Evolutionary conservation across 148 eudicot genomes (phyloP), one percentile per base, ranked within the genome.

Genomic region (Amaranthus cruentus): DNA sequence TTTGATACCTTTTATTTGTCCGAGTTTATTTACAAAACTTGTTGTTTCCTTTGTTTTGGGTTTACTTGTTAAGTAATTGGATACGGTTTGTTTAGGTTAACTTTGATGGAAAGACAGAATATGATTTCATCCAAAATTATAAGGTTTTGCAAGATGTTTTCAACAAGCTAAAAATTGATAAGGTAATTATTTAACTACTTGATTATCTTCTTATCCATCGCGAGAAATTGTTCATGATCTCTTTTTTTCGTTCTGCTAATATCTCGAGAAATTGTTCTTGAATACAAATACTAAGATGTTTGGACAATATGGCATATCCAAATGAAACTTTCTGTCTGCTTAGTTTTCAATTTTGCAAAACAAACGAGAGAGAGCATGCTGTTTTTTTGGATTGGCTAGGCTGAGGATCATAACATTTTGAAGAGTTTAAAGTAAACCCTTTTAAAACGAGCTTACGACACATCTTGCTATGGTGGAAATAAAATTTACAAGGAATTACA

Each of bases 111-210:
- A 95, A 86, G 87, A 82, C 91, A 2, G 98, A 94, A 74, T 95
- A 91, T 81, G 97, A 95, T 77, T 90, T 81, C 84, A 95, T 95
- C 81, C 97, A 95, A 81, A 95, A 95, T 62, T 95, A 91, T 82
- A 95, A 95, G 83, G 91, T 95, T 75, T 85, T 95, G 80, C 98
- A 95, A 77, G 96, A 91, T 71, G 97, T 91, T 50, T 91, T 94
- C 69, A 90, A 79, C 80, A 95, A 95, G 86, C 84, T 95, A 18
- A 95, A 91, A 76, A 91, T 95, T 70, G 84, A 84, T 12, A 95
- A 95, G 97, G 97, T 90, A 82, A 64, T 59, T 8, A 67, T 50
- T 12, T 14, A 67, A 21, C 46, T 67, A 18, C n/a, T 50, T 51
- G 6, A 4, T 67, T 51, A 2, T 50, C 46, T 4, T 21, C 70